Evolutionary conservation across 2,329 filamentous ascomycete genomes (phyloP).

Genomic region (Xylariaceae sp.): DNA sequence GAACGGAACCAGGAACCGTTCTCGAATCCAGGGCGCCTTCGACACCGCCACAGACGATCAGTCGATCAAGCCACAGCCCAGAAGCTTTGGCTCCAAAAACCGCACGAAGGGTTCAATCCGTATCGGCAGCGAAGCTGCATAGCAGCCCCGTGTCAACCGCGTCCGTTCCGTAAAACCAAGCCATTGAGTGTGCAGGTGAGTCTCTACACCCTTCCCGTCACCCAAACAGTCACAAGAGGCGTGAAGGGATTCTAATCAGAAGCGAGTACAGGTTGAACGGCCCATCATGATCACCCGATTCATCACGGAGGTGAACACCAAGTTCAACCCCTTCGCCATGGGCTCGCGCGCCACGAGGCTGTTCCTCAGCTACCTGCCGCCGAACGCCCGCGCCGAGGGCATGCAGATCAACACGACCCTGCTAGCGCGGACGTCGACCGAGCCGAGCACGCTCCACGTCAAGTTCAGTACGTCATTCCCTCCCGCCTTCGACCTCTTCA

Average conservation of each 20-base stretch:
- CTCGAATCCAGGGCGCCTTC: not conserved
- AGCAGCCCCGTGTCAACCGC: not conserved
- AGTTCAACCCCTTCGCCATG: conserved; percentile 87
- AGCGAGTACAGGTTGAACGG: not conserved
- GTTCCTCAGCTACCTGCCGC: conserved; percentile 79
- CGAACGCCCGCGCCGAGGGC: conserved; percentile 64
- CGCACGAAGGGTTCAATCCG: not conserved
- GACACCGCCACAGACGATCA: conserved; percentile 6
- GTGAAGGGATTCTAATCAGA: not conserved
- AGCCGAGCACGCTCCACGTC: conserved; percentile 64
- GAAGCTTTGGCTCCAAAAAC: conserved; percentile 11
- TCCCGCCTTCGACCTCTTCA: not conserved
- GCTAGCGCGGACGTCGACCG: conserved; percentile 63
- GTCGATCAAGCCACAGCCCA: conserved; percentile 14
- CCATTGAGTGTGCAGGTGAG: conserved; percentile 6
- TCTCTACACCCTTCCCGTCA: too few relatives aligned
- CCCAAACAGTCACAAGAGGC: not conserved
- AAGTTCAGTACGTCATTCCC: conserved; percentile 71
- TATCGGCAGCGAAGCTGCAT: not conserved
- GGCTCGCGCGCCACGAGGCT: conserved; percentile 77
- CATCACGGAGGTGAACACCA: conserved; percentile 78
- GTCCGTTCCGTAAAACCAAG: not conserved
- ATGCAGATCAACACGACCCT: conserved; percentile 76
- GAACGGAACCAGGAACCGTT: not conserved
- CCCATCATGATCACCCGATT: conserved; percentile 72